Percentiles rank a stretch among this genome's conserved stretches.
phyloP scores from a whole-genome alignment of 1,139 yeast genomes.

The Eremothecium cymbalariae region DNA sequence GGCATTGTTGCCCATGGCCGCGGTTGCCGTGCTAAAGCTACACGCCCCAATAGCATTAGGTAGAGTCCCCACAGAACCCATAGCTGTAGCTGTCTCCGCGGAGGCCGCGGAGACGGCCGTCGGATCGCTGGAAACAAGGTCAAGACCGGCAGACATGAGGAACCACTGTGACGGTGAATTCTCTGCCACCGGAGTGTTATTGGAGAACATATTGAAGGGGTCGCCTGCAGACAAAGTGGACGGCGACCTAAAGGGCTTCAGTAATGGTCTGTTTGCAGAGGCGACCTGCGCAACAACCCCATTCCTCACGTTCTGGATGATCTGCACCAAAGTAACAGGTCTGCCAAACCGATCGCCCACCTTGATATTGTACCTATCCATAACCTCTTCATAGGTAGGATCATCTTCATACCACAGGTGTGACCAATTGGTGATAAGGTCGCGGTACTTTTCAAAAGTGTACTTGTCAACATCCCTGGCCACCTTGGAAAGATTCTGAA shows the following conservation, averaged over 20 bases:
- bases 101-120: conserved; percentile 1
- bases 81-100: conserved; percentile 1
- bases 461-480: conserved; percentile 15
- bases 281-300: conserved; percentile 1
- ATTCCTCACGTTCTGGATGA: conserved; percentile 4
- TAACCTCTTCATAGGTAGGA: conserved; percentile 7
- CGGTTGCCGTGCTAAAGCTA: conserved; percentile 1
- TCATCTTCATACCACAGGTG: conserved; percentile 17
- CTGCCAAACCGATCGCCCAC: conserved; percentile 3
- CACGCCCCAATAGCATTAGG: conserved; percentile 6
- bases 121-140: conserved; percentile 1
- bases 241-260: conserved; percentile 15
- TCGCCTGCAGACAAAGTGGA: conserved; percentile 10
- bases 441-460: conserved; percentile 21
- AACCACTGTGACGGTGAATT: conserved; percentile 7
- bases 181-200: not conserved
- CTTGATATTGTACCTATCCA: conserved; percentile 6
- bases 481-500: conserved; percentile 15
- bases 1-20: conserved; percentile 14
- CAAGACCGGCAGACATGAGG: conserved; percentile 2
- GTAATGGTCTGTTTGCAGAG: conserved; percentile 1
- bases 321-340: conserved; percentile 1
- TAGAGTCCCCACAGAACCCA: conserved; percentile 3
- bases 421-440: conserved; percentile 26
- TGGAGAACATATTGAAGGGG: conserved; percentile 24